Evolutionary conservation across 2,329 filamentous ascomycete species (phyloP), one percentile per base, ranked within the genome.

Genomic region (Claviceps humidiphila): DNA sequence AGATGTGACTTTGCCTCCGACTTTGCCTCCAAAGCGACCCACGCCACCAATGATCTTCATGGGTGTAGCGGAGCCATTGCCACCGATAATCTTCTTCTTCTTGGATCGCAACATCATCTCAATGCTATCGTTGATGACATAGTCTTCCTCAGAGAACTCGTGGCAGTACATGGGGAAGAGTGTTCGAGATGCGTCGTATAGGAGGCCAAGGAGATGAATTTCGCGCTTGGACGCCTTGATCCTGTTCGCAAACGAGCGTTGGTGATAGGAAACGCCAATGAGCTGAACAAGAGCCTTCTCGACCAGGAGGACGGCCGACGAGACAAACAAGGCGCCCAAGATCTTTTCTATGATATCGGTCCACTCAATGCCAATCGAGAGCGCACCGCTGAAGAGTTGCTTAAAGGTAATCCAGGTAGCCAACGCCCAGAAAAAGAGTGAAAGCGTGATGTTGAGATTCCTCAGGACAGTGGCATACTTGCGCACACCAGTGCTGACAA

Each of bases 221-320:
- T 91, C 87, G 53, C 81, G 84, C 73, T 98, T 97, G 24, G 89
- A 95, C 43, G 89, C 84, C 66, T 88, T 87, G 74, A 98, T 97
- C 50, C 81, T 75, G 57, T 81, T 80, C 60, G 86, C 82, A 67
- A 93, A 93, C 47, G 89, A 89, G 58, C 88, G 82, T 61, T 88
- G 83, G 66, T 93, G 87, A 65, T 93, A 93, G 55, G 84, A 85
- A 65, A 93, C 86, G 62, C 85, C 87, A 64, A 93, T 89, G 55
- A 91, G 74, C 67, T 91, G 87, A 38, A 93, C 83, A 57, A 91
- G 74, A 54, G 84, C 73, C 67, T 88, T 89, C 67, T 93, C 87
- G n/a, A 72, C 80, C 16, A 91, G 75, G 55, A 87, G 82, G 17
- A 91, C 77, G 49, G 84, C 74, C 0, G 84, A 79, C 9, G 82